Percentiles rank a stretch among this genome's conserved stretches.
Conservation (phyloP, 768 basidiomycete species). For the Tulasnella sp. region DNA sequence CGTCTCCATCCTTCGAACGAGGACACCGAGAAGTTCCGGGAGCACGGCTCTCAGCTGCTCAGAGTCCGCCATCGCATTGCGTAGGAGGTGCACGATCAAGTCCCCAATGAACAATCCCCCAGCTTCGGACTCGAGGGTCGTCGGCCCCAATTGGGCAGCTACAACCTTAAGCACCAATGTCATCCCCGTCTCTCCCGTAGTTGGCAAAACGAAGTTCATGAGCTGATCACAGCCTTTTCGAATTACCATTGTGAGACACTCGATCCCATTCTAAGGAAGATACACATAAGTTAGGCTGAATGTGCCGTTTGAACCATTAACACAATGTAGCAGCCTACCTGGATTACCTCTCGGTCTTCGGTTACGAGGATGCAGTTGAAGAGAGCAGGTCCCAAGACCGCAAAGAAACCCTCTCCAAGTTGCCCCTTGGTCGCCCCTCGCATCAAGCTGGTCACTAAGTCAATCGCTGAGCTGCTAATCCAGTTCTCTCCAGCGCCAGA, state of each 20-base stretch:
- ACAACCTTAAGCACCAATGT: conserved; percentile 64
- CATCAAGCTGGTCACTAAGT: conserved; percentile 64
- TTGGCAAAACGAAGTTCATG: conserved; percentile 46
- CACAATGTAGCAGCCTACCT: conserved; percentile 24
- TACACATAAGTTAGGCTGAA: not conserved
- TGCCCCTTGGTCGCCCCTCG: conserved; percentile 48
- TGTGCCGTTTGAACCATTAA: not conserved
- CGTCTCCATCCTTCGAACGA: conserved; percentile 67
- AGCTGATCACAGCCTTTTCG: conserved; percentile 82
- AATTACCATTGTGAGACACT: conserved; percentile 70
- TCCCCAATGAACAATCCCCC: conserved; percentile 91
- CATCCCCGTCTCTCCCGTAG: conserved; percentile 59
- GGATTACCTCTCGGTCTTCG: conserved; percentile 70
- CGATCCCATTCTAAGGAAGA: conserved; percentile 59
- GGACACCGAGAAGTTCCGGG: conserved; percentile 74
- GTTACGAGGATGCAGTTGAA: conserved; percentile 57
- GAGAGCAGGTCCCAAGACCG: conserved; percentile 58
- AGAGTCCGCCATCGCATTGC: conserved; percentile 60
- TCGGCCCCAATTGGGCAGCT: conserved; percentile 59
- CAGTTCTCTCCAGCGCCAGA: conserved; percentile 58
- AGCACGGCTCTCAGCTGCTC: conserved; percentile 69
- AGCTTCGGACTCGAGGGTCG: conserved; percentile 61
- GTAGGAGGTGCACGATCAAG: conserved; percentile 83
- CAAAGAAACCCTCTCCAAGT: conserved; percentile 75
- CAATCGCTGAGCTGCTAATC: conserved; percentile 70